These are phyloP conservation scores for Eimeria praecox DNA, from an alignment of 169 alveolate species.

Conservation along the genomic window DNA sequence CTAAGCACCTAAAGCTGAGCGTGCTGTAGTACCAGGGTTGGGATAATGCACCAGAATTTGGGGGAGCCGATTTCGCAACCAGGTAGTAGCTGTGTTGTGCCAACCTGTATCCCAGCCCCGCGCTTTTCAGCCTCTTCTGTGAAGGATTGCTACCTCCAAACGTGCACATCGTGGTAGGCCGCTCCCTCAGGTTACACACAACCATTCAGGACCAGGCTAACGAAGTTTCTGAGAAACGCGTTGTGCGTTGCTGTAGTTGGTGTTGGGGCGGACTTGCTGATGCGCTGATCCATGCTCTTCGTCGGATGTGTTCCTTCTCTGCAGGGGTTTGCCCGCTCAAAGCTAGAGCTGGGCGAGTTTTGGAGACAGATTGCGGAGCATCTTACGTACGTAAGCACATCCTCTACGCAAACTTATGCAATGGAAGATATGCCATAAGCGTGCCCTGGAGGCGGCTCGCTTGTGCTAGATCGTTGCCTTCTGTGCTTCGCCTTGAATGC, in stretches of 20 bases:
- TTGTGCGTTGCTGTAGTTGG: background rate
- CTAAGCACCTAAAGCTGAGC: background rate
- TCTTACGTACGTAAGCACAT: conserved; percentile 79
- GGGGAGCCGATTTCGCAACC: background rate
- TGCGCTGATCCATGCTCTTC: background rate
- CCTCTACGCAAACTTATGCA: conserved; percentile 54
- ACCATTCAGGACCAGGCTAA: background rate
- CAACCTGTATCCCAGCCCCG: conserved; percentile 80
- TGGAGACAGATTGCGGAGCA: conserved; percentile 73
- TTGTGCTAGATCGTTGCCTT: background rate
- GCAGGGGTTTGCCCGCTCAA: conserved; percentile 83
- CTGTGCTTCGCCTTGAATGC: conserved; percentile 69
- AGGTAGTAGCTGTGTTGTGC: conserved; percentile 1
- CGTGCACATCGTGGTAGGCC: conserved; percentile 85
- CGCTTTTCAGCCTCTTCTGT: conserved; percentile 87
- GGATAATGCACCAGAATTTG: background rate
- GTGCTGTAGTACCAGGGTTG: background rate
- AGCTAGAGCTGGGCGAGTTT: conserved; percentile 78
- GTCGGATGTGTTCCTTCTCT: conserved; percentile 55
- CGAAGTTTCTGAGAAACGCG: background rate
- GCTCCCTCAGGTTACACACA: conserved; percentile 19
- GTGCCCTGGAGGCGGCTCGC: background rate
- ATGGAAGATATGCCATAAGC: background rate
- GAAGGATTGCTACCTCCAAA: conserved; percentile 86
- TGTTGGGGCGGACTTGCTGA: background rate